Evolutionary conservation across 2,329 filamentous ascomycete species (phyloP).

Genomic region (Hypocreales sp.): DNA sequence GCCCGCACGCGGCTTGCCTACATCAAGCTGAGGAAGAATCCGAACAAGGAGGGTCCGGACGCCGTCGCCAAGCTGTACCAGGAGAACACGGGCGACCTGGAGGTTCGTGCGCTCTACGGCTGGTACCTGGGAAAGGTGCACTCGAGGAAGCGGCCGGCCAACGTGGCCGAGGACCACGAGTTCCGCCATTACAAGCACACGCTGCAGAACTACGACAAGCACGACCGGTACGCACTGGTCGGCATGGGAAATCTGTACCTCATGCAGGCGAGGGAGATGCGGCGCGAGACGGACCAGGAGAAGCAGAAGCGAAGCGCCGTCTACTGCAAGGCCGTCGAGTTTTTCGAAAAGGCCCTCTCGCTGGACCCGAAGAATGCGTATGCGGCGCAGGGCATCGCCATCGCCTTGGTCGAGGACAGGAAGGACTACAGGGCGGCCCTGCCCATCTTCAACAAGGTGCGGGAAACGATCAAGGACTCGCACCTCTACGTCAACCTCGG

Average conservation of each 20-base stretch:
- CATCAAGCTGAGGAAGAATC: constrained; percentile 67
- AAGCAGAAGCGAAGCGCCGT: constrained; percentile 78
- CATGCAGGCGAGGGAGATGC: constrained; percentile 82
- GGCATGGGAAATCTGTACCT: constrained; percentile 95
- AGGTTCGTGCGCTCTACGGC: constrained; percentile 83
- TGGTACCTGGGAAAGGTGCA: constrained; percentile 80
- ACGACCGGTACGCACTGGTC: constrained; percentile 90
- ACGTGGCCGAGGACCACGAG: constrained; percentile 79
- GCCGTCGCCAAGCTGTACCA: constrained; percentile 76
- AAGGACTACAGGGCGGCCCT: constrained; percentile 75
- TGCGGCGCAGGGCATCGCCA: constrained; percentile 88
- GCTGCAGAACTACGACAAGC: constrained; percentile 86
- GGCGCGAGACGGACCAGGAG: constrained; percentile 73
- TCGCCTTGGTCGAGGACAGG: constrained; percentile 86
- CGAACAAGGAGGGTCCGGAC: constrained; percentile 74
- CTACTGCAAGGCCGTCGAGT: constrained; percentile 88
- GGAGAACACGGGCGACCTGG: constrained; percentile 68
- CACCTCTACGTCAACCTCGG: constrained; percentile 88
- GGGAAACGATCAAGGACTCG: constrained; percentile 77
- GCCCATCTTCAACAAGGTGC: constrained; percentile 76
- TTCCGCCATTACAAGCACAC: constrained; percentile 95
- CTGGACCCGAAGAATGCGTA: constrained; percentile 93
- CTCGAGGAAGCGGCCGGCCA: constrained; percentile 65
- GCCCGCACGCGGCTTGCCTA: constrained; percentile 80
- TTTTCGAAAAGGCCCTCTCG: constrained; percentile 93